Conservation (phyloP, 2,329 filamentous ascomycete genomes). For the Ascochyta pisi region DNA sequence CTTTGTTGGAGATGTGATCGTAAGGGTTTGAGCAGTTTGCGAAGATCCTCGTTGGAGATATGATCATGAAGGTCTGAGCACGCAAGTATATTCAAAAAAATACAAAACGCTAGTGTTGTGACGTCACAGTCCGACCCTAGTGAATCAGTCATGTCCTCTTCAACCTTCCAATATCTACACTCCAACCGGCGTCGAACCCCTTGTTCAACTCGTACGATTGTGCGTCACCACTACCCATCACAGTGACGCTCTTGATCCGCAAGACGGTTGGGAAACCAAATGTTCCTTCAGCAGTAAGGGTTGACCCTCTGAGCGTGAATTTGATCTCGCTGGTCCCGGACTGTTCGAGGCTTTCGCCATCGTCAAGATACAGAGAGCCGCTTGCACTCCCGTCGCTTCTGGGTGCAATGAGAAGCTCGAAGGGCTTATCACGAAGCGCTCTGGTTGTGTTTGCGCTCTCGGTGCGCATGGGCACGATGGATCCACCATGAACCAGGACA, state of each 20-base stretch:
- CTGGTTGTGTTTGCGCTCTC: constrained; percentile 66
- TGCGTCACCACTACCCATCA: constrained; percentile 27
- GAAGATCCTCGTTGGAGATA: background rate
- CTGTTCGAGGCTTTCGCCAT: constrained; percentile 73
- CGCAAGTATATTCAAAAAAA: background rate
- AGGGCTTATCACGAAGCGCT: constrained; percentile 69
- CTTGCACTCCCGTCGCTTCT: constrained; percentile 66
- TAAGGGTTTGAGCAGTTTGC: background rate
- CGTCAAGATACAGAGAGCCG: constrained; percentile 77
- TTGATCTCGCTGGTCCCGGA: constrained; percentile 61
- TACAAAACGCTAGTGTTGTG: constrained; percentile 2
- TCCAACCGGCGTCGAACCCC: constrained; percentile 30
- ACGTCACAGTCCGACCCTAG: constrained; percentile 6
- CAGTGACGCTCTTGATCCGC: constrained; percentile 31
- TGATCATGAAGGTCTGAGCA: background rate
- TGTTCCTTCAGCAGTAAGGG: constrained; percentile 59
- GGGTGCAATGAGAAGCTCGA: constrained; percentile 74
- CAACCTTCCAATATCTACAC: constrained; percentile 22
- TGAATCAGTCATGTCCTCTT: constrained; percentile 7
- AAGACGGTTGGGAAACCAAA: constrained; percentile 58
- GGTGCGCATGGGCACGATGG: constrained; percentile 66
- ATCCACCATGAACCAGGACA: constrained; percentile 69
- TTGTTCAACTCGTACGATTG: constrained; percentile 34
- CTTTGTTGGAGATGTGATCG: background rate
- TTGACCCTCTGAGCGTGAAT: constrained; percentile 65